Percentiles rank a stretch among this genome's conserved stretches.
phyloP scores from a whole-genome alignment of 1,139 yeast genomes.

The Dujonia santamariae region DNA sequence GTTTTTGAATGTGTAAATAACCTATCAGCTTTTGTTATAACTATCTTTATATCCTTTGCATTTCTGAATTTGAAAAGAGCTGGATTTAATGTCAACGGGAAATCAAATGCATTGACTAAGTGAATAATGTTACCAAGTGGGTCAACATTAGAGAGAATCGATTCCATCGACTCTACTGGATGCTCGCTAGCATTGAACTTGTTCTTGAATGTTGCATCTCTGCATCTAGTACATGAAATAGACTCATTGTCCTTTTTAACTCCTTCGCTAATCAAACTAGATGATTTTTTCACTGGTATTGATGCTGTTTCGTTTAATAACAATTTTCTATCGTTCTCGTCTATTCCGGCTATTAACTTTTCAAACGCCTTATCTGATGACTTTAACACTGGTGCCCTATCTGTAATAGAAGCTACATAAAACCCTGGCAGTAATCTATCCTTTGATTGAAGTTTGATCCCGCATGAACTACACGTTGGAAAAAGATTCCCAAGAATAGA shows the following conservation, averaged over 20 bases:
- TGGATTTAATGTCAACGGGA: slow-evolving; percentile 59
- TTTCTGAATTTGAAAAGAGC: slow-evolving; percentile 32
- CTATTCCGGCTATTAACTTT: slow-evolving; percentile 15
- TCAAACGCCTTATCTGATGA: slow-evolving; percentile 23
- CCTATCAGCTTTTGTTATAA: slow-evolving; percentile 60
- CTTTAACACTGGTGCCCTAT: slow-evolving; percentile 4
- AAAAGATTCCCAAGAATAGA: slow-evolving; percentile 11
- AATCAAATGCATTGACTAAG: slow-evolving; percentile 63
- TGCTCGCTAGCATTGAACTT: slow-evolving; percentile 27
- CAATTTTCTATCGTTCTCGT: slow-evolving; percentile 25
- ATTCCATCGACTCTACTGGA: slow-evolving; percentile 30
- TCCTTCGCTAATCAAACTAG: slow-evolving; percentile 9
- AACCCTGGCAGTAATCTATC: slow-evolving; percentile 39
- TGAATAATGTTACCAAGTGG: slow-evolving; percentile 50
- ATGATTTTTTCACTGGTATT: neutral
- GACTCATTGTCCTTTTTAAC: too few species aligned
- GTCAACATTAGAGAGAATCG: slow-evolving; percentile 45
- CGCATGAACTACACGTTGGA: slow-evolving; percentile 45
- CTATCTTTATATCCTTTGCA: slow-evolving; percentile 41
- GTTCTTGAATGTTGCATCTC: slow-evolving; percentile 42
- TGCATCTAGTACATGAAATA: slow-evolving; percentile 52
- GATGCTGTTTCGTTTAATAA: slow-evolving; percentile 16
- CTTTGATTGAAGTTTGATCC: slow-evolving; percentile 45
- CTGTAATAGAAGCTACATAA: slow-evolving; percentile 20
- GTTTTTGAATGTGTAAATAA: slow-evolving; percentile 34